Base-by-base conservation (phyloP, 2,329 filamentous ascomycete species). In the Trichoderma endophyticum region DNA sequence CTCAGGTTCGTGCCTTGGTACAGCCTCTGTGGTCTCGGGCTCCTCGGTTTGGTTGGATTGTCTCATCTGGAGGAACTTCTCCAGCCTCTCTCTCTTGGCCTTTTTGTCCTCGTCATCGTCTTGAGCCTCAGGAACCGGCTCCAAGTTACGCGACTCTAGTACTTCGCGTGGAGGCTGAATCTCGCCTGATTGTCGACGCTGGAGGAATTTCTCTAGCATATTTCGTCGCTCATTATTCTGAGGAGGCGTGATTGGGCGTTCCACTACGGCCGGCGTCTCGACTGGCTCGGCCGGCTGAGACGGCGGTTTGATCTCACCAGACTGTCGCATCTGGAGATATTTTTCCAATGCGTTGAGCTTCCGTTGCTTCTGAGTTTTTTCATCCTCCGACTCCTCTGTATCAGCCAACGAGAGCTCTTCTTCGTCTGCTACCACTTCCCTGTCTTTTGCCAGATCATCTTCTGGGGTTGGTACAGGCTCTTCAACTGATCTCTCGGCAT, bases 381-480 rank as follows among this genome's bases (percentile, higher is more conserved):
- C 67, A 34, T 59, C 36, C 4, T 60, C 34, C 73, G 7, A 84
- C 2, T 67, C 64, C 12, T 67, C 64, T 14, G 64, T 67, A 82
- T 56, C 84, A 72, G 21, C 78, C 60, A 15, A 80, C 80, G 21
- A 85, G 76, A 70, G 87, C 84, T 4, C 82, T 79, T 9, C 84
- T 11, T 67, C 64, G 3, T 67, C 48, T 57, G 28, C 43, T 15
- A 39, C 24, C n/a, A 30, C 39, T 62, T n/a, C 57, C 51, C 39
- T 70, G 57, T 28, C 21, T 36, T 28, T 39, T 39, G 12, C 36
- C 54, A 65, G 24, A 12, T 51, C 51, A 12, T 6, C 24, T 57
- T 60, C 30, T n/a, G 61, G n/a, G 24, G n/a, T 21, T 56, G 48
- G 30, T 28, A 66, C 30, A 18, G 39, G 30, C 21, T 54, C 32